These are phyloP conservation scores for Pseudonitzschia multiseries DNA, from an alignment of 108 stramenopile genomes.

Conservation along the genomic window DNA sequence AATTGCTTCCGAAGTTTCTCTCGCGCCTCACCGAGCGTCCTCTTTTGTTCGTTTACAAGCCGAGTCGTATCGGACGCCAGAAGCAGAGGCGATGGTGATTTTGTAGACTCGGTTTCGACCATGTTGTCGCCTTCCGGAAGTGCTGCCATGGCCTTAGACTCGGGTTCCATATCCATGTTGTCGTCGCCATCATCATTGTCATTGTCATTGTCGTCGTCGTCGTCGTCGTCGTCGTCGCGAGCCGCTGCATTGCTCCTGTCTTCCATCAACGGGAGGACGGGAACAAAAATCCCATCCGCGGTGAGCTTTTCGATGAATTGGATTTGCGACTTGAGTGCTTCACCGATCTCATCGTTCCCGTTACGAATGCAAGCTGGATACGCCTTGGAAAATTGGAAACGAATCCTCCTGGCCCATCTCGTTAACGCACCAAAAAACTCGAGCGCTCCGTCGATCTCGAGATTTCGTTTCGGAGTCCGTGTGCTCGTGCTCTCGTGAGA, in stretches of 20 bases:
- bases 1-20: constrained; percentile 14
- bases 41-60: constrained; percentile 48
- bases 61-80: constrained; percentile 35
- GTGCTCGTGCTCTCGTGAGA: constrained; percentile 15
- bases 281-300: constrained; percentile 48
- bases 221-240: not conserved
- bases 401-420: constrained; percentile 34
- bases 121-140: not conserved
- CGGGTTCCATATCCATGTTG: not conserved
- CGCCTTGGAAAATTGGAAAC: constrained; percentile 3
- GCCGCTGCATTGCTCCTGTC: not conserved
- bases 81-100: constrained; percentile 22
- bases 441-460: constrained; percentile 47
- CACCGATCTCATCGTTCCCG: not conserved
- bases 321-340: not conserved
- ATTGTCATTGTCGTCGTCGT: not conserved
- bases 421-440: constrained; percentile 36
- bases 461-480: constrained; percentile 70
- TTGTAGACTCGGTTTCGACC: not conserved
- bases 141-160: not conserved
- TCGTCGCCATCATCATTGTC: not conserved
- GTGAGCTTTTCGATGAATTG: not conserved
- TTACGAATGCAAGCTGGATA: constrained; percentile 12
- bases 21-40: constrained; percentile 35
- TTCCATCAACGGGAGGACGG: constrained; percentile 64